phyloP scores from a whole-genome alignment of 805 yeast genomes.

The Saturnispora sanitii region DNA sequence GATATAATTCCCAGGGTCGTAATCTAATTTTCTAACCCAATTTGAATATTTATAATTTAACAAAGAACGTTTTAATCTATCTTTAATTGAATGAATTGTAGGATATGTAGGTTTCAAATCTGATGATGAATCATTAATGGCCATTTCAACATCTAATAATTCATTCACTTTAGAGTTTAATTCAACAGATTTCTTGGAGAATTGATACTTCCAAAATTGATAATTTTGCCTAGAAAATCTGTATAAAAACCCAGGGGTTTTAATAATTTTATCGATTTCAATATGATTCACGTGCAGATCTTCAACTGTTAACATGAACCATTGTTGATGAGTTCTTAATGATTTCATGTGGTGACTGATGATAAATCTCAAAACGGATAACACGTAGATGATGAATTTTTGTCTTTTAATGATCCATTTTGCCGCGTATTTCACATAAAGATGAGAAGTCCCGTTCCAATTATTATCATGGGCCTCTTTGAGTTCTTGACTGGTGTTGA shows the following conservation, averaged over 20 bases:
- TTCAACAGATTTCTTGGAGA: background rate
- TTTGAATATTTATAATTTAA: background rate
- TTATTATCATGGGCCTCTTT: background rate
- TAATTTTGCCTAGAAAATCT: conserved; percentile 3
- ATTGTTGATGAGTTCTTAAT: background rate
- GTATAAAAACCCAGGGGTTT: background rate
- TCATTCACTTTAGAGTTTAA: background rate
- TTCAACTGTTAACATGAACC: background rate
- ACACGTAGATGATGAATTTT: conserved; percentile 3
- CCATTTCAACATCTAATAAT: conserved; percentile 1
- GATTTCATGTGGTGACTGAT: background rate
- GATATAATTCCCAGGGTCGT: background rate
- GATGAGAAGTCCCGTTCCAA: background rate
- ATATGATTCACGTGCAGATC: background rate
- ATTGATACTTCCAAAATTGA: background rate
- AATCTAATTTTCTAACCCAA: conserved; percentile 1
- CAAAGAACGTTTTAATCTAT: background rate
- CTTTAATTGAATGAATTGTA: background rate
- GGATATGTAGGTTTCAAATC: conserved; percentile 1
- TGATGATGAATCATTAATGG: background rate
- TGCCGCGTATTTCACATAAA: background rate
- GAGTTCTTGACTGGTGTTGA: background rate
- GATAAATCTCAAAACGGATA: conserved; percentile 3
- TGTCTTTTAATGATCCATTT: background rate
- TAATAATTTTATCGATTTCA: conserved; percentile 1